phyloP scores from a whole-genome alignment of 108 stramenopile genomes.

The Seminavis robusta region DNA sequence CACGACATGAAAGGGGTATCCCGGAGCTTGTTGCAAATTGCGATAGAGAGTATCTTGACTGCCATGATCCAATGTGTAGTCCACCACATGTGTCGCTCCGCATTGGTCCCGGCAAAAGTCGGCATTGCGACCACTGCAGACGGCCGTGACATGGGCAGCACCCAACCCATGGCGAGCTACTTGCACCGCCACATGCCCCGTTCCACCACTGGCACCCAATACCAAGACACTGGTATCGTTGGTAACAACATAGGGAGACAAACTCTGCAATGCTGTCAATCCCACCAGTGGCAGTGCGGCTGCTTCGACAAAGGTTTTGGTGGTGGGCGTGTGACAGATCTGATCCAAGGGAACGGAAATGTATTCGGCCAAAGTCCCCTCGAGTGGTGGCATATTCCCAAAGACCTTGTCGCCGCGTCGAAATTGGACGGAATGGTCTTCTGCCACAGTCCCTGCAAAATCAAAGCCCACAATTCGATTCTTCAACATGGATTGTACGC shows the following conservation, averaged over 20 bases:
- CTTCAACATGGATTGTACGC: constrained; percentile 9
- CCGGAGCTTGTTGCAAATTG: background rate
- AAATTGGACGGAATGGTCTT: constrained; percentile 4
- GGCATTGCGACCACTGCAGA: constrained; percentile 30
- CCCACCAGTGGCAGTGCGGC: constrained; percentile 51
- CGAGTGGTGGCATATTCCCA: constrained; percentile 41
- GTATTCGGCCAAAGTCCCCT: constrained; percentile 42
- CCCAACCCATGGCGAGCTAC: constrained; percentile 30
- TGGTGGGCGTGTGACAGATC: constrained; percentile 19
- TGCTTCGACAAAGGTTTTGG: constrained; percentile 20
- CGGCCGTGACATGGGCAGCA: constrained; percentile 17
- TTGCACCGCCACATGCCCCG: constrained; percentile 56
- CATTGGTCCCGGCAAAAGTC: constrained; percentile 22
- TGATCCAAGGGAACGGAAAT: constrained; percentile 37
- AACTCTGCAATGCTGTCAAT: constrained; percentile 46
- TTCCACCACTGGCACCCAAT: constrained; percentile 50
- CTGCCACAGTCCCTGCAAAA: constrained; percentile 28
- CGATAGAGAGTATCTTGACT: background rate
- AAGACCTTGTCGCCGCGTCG: constrained; percentile 28
- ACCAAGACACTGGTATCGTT: constrained; percentile 23
- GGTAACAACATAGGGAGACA: constrained; percentile 17
- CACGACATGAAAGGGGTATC: constrained; percentile 32
- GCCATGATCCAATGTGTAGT: constrained; percentile 14
- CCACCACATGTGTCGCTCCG: constrained; percentile 40
- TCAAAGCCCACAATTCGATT: constrained; percentile 35